Evolutionary conservation across 1,284 basidiomycete species (phyloP).

Genomic region (Peniophora sp.): DNA sequence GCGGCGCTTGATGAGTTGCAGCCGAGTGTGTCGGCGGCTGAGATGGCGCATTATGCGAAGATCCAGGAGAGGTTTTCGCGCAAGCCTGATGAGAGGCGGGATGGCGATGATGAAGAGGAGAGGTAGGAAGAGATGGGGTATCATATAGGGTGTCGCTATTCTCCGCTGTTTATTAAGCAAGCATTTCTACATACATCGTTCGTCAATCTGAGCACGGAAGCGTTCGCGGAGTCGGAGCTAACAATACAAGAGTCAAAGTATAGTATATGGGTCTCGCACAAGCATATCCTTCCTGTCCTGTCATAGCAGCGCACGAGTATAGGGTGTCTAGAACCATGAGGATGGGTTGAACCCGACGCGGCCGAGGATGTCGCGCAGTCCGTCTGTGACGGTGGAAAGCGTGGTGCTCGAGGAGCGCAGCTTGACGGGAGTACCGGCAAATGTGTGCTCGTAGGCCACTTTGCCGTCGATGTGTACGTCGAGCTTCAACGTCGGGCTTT

Average conservation of each 20-base stretch:
- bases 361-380: slow-evolving; percentile 46
- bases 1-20: slow-evolving; percentile 69
- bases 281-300: too few species aligned
- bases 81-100: background rate
- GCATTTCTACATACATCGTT: background rate
- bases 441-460: slow-evolving; percentile 46
- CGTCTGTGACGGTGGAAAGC: slow-evolving; percentile 38
- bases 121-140: slow-evolving; percentile 8
- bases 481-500: slow-evolving; percentile 46
- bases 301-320: too few species aligned
- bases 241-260: background rate
- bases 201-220: background rate
- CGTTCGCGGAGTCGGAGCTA: background rate
- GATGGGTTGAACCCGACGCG: slow-evolving; percentile 46
- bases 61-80: slow-evolving; percentile 68
- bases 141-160: background rate
- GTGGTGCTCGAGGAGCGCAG: slow-evolving; percentile 32
- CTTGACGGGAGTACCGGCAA: slow-evolving; percentile 41
- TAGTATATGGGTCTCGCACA: too few species aligned
- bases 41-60: slow-evolving; percentile 81
- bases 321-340: slow-evolving; percentile 41
- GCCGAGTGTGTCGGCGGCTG: slow-evolving; percentile 84
- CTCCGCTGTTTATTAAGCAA: background rate
- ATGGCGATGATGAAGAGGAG: slow-evolving; percentile 5
- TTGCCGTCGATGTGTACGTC: slow-evolving; percentile 63